phyloP scores from a whole-genome alignment of 2,329 filamentous ascomycete species.

The Hypoxylon sp. region DNA sequence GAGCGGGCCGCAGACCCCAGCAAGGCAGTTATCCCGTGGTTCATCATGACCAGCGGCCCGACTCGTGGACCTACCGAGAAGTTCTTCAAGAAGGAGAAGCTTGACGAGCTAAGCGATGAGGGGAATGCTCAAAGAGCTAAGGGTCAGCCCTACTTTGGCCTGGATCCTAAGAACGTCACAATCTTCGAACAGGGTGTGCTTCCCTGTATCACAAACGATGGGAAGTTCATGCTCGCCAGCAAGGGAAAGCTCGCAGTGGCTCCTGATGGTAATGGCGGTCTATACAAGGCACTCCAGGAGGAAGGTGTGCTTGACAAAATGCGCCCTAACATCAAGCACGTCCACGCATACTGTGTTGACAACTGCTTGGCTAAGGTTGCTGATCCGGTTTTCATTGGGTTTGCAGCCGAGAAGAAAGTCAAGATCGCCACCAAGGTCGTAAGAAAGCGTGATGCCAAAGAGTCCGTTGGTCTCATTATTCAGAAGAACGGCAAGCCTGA shows the following conservation, averaged over 20 bases:
- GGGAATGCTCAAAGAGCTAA: conserved; percentile 71
- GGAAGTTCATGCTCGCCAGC: conserved; percentile 94
- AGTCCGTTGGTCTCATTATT: conserved; percentile 94
- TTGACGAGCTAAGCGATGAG: conserved; percentile 60
- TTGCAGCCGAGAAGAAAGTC: conserved; percentile 87
- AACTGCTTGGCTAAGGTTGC: conserved; percentile 99
- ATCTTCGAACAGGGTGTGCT: conserved; percentile 98
- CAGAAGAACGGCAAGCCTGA: conserved; percentile 96
- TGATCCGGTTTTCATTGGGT: conserved; percentile 95
- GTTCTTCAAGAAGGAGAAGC: conserved; percentile 74
- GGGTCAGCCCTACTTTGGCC: conserved; percentile 79
- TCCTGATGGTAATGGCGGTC: conserved; percentile 95
- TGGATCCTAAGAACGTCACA: conserved; percentile 86
- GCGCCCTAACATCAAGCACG: conserved; percentile 92
- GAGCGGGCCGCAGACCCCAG: conserved; percentile 73
- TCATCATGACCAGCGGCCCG: conserved; percentile 98
- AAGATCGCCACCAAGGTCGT: conserved; percentile 99
- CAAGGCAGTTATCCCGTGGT: conserved; percentile 87
- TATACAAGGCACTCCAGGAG: conserved; percentile 87
- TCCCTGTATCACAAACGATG: conserved; percentile 96
- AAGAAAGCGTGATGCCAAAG: conserved; percentile 95
- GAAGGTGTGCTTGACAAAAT: conserved; percentile 84
- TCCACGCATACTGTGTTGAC: conserved; percentile 98
- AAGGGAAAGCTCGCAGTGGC: conserved; percentile 94
- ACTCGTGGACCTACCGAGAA: conserved; percentile 92